Conservation (phyloP, 75 land plant genomes). For the Sequoia sempervirens region DNA sequence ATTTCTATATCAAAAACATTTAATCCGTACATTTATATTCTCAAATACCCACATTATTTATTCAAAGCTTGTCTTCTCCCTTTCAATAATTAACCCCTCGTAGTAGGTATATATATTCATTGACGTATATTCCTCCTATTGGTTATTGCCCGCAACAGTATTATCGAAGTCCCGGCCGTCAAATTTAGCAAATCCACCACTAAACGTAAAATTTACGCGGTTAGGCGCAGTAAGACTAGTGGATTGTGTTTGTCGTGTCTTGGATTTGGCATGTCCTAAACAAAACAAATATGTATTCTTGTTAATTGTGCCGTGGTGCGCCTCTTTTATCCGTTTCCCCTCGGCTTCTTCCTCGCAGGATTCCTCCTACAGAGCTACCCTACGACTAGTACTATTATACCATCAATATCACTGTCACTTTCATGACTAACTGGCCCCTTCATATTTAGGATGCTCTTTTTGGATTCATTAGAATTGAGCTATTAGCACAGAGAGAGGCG, state of each 20-base stretch:
- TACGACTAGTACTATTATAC: not conserved
- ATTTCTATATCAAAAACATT: too few species aligned
- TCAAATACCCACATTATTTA: too few species aligned
- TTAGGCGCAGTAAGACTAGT: not conserved
- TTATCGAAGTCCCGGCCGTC: too few species aligned
- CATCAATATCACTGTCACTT: not conserved
- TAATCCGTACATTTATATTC: too few species aligned
- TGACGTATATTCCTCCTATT: too few species aligned
- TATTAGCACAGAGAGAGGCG: not conserved
- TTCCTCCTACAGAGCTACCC: not conserved
- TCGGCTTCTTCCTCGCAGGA: not conserved
- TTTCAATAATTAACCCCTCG: too few species aligned
- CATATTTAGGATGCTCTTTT: not conserved
- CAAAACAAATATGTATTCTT: not conserved
- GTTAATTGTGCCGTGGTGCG: not conserved
- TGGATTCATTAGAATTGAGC: not conserved
- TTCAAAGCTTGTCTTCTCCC: too few species aligned
- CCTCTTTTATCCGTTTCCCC: not conserved
- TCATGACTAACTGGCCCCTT: not conserved
- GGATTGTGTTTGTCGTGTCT: constrained; percentile 3
- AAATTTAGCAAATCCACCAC: too few species aligned
- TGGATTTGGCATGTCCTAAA: constrained; percentile 7
- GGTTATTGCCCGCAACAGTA: too few species aligned
- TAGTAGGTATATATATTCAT: too few species aligned
- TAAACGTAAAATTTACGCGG: too few species aligned